phyloP scores from a whole-genome alignment of 441 rosid genomes.

The Arabidopsis lyrata region DNA sequence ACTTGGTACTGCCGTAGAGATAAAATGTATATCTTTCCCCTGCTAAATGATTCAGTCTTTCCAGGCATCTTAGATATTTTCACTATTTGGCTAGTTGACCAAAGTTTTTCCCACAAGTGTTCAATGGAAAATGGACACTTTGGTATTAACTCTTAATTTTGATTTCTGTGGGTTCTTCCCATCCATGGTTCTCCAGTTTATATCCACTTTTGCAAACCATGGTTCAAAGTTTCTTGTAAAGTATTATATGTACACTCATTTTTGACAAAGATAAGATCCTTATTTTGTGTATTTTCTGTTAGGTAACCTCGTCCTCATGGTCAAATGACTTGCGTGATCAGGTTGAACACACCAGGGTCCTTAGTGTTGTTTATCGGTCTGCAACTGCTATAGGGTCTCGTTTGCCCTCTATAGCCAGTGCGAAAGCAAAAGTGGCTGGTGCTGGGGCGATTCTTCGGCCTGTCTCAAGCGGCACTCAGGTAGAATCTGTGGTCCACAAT shows the following conservation, averaged over 20 bases:
- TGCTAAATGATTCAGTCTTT: constrained; percentile 6
- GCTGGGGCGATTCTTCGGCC: constrained; percentile 93
- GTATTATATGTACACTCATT: neutral
- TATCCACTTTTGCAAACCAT: constrained; percentile 25
- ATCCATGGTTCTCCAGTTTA: neutral
- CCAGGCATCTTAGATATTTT: neutral
- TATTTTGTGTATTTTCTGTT: constrained; percentile 33
- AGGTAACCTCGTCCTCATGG: constrained; percentile 99
- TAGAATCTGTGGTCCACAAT: constrained; percentile 39
- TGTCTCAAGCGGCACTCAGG: constrained; percentile 92
- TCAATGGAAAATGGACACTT: constrained; percentile 7
- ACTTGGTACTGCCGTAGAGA: neutral
- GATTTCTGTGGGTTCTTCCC: neutral
- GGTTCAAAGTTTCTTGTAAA: neutral
- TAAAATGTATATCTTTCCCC: neutral
- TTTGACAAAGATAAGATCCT: constrained; percentile 7
- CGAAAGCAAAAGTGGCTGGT: constrained; percentile 95
- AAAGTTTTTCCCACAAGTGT: neutral
- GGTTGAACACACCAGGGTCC: constrained; percentile 84
- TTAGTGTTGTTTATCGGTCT: constrained; percentile 91
- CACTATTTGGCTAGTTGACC: neutral
- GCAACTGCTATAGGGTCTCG: constrained; percentile 95
- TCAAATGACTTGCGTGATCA: constrained; percentile 92
- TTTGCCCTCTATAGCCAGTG: constrained; percentile 91
- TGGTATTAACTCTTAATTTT: neutral